Base-by-base conservation (phyloP, 176 grass and related monocot species). In the Eragrostis curvula region DNA sequence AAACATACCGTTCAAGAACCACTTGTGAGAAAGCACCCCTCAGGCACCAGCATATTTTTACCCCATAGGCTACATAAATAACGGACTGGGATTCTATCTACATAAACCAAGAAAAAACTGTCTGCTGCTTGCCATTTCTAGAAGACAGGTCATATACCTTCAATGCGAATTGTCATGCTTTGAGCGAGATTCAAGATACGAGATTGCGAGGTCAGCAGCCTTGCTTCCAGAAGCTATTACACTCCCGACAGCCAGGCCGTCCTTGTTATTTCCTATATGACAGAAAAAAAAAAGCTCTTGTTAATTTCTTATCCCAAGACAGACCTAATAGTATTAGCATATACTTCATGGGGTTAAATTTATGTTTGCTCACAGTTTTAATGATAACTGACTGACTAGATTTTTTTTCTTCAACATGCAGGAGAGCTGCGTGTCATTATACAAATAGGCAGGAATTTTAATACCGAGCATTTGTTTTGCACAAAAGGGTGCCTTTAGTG, bases 191-290 rank as follows among this genome's bases (percentile, higher is more conserved):
- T 81, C 87, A 68, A 99, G 88, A 66, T 93, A 88, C 3, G 90
- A 82, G 55, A 99, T 80, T 57, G 88, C 93, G 77, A 88, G 89
- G 24, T 99, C 93, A 65, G 96, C 96, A 40, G 88, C 87, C 66
- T 88, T 99, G 71, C 66, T 88, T 88, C 96, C 96, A 53, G 93
- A 99, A 78, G 90, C 86, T 83, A 96, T 96, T 32, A 88, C 90
- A 79, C 88, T 96, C 50, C 96, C 96, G 79, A 99, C 89, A 77
- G 96, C 89, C 70, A 99, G 66, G 27, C 93, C 96, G 81, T 96
- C 96, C 85, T 89, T 89, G 83, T 99, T 88, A 86, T 99, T 99
- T 89, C 96, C 96, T 99, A 60, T 15, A 81, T 75, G 65, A 89
- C 25, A 47, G 39, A 67, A 71, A 50, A 67, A 71, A 50, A 75